A percentile compares a stretch with the other conserved stretches of the same genome.
Conservation (phyloP, 2,329 filamentous ascomycete species). For the Metarhizium anisopliae region DNA sequence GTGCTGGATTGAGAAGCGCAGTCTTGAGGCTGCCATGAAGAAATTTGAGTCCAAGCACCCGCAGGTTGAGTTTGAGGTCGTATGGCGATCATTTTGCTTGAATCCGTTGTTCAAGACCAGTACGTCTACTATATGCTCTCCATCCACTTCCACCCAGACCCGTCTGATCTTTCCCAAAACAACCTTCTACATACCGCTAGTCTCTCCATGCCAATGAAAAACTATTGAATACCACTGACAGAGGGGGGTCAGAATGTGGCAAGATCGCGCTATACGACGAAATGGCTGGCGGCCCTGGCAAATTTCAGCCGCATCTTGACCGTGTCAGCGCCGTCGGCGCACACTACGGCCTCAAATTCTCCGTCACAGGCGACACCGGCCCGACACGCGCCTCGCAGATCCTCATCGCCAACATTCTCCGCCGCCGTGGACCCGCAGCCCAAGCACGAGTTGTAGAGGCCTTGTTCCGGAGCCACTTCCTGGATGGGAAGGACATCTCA, state of each 20-base stretch:
- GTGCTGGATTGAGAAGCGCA: slow-evolving; percentile 40
- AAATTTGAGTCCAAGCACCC: slow-evolving; percentile 30
- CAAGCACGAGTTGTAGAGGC: slow-evolving; percentile 32
- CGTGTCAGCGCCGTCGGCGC: slow-evolving; percentile 23
- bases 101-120: slow-evolving; percentile 22
- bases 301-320: slow-evolving; percentile 17
- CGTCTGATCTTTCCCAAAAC: no score
- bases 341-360: slow-evolving; percentile 29
- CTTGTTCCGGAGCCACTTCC: slow-evolving; percentile 26
- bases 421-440: slow-evolving; percentile 17
- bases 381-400: slow-evolving; percentile 37
- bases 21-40: slow-evolving; percentile 35
- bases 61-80: slow-evolving; percentile 34
- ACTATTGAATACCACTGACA: slow-evolving; percentile 6
- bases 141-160: background rate
- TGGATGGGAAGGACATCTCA: slow-evolving; percentile 29
- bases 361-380: slow-evolving; percentile 32
- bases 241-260: slow-evolving; percentile 17
- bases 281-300: slow-evolving; percentile 16
- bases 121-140: slow-evolving; percentile 3
- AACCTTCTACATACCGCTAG: no score
- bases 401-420: slow-evolving; percentile 34
- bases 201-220: no score
- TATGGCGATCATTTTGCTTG: slow-evolving; percentile 39
- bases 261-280: slow-evolving; percentile 28